phyloP scores from a whole-genome alignment of 305 asterid species.

The Ilex paraguariensis region DNA sequence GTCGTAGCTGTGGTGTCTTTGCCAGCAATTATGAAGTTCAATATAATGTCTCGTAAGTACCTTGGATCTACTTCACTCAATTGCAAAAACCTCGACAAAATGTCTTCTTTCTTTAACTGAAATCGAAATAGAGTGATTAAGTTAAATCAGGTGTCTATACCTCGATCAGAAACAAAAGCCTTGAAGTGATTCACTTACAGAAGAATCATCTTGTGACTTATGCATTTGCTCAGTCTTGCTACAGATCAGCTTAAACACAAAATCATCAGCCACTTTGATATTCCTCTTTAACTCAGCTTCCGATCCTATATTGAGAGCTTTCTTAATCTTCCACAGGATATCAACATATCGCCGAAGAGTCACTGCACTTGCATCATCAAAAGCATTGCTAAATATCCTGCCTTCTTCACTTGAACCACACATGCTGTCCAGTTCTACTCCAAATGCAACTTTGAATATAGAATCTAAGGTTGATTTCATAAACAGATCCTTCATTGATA shows the following conservation, averaged over 20 bases:
- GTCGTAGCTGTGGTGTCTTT: constrained; percentile 75
- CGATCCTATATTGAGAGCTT: constrained; percentile 42
- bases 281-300: constrained; percentile 53
- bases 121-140: constrained; percentile 7
- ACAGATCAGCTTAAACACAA: constrained; percentile 51
- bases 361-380: constrained; percentile 64
- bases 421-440: constrained; percentile 58
- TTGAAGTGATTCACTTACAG: constrained; percentile 31
- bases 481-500: constrained; percentile 48
- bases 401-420: constrained; percentile 66
- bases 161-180: background rate
- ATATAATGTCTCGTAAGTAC: constrained; percentile 67
- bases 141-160: background rate
- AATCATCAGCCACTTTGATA: constrained; percentile 42
- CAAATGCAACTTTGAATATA: constrained; percentile 63
- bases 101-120: constrained; percentile 52
- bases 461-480: constrained; percentile 76
- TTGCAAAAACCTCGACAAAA: constrained; percentile 56
- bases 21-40: constrained; percentile 73
- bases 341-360: constrained; percentile 60
- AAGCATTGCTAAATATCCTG: constrained; percentile 42
- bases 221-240: constrained; percentile 44
- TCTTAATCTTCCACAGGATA: constrained; percentile 62
- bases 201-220: constrained; percentile 23
- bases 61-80: constrained; percentile 41